These are phyloP conservation scores for Meripilus lineatus DNA, from an alignment of 1,284 basidiomycete genomes.

Conservation along the genomic window DNA sequence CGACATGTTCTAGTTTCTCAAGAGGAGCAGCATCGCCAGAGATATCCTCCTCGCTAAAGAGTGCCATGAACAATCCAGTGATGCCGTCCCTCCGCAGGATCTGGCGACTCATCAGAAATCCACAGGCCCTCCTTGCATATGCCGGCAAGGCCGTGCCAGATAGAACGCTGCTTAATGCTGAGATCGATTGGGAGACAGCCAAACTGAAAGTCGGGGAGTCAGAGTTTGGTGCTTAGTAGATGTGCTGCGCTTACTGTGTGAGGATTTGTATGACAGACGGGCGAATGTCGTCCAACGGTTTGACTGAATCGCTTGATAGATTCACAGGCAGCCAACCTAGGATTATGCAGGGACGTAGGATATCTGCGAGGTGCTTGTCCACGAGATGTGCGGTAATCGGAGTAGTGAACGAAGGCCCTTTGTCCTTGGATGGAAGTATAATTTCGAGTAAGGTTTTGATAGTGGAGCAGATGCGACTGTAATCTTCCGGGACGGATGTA, in stretches of 20 bases:
- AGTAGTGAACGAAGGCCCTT: slow-evolving; percentile 44
- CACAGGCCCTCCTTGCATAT: slow-evolving; percentile 54
- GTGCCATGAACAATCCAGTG: slow-evolving; percentile 56
- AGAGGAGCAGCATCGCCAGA: slow-evolving; percentile 46
- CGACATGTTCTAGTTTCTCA: slow-evolving; percentile 64
- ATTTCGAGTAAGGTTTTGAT: slow-evolving; percentile 42
- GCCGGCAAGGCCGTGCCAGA: slow-evolving; percentile 36
- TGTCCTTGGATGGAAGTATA: slow-evolving; percentile 47
- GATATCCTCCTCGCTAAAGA: slow-evolving; percentile 58
- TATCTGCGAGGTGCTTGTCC: slow-evolving; percentile 49
- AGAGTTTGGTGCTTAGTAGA: slow-evolving; percentile 6
- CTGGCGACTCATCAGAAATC: slow-evolving; percentile 59
- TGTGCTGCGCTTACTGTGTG: slow-evolving; percentile 22
- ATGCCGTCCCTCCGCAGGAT: slow-evolving; percentile 65
- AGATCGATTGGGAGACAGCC: slow-evolving; percentile 59
- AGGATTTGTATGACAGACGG: slow-evolving; percentile 52
- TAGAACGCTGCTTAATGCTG: slow-evolving; percentile 54
- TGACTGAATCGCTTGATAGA: slow-evolving; percentile 36
- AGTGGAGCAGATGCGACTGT: slow-evolving; percentile 40
- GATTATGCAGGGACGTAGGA: slow-evolving; percentile 53
- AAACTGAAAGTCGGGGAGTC: slow-evolving; percentile 35
- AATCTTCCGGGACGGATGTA: slow-evolving; percentile 38
- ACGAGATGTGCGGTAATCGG: slow-evolving; percentile 57
- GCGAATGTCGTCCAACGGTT: slow-evolving; percentile 32
- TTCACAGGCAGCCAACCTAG: slow-evolving; percentile 69